Evolutionary conservation across 2,329 filamentous ascomycete genomes (phyloP).

Genomic region (Beauveria pseudobassiana): DNA sequence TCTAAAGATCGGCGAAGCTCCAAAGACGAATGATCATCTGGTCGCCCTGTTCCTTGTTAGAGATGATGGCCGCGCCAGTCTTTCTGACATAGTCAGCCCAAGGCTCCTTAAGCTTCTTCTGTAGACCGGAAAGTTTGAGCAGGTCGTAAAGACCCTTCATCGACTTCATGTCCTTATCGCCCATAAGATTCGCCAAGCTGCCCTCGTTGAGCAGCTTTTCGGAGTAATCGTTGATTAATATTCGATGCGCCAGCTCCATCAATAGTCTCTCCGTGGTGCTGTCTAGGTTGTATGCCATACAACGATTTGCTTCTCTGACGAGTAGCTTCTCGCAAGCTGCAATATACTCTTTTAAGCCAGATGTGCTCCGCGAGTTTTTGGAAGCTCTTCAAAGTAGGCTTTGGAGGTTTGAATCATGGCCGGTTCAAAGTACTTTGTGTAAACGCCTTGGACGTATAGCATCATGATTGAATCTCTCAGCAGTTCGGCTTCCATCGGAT

Average conservation of each 20-base stretch:
- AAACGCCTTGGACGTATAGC: slow-evolving; percentile 78
- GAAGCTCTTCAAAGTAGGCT: slow-evolving; percentile 61
- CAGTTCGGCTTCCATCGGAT: slow-evolving; percentile 53
- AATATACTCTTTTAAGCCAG: slow-evolving; percentile 69
- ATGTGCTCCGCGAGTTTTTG: slow-evolving; percentile 56
- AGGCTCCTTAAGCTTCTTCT: slow-evolving; percentile 59
- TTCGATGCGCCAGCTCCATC: slow-evolving; percentile 63
- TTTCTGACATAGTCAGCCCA: slow-evolving; percentile 75
- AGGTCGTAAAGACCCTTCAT: slow-evolving; percentile 73
- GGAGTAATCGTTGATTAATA: slow-evolving; percentile 63
- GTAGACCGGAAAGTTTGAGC: slow-evolving; percentile 63
- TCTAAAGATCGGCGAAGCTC: slow-evolving; percentile 76
- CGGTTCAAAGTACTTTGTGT: slow-evolving; percentile 72
- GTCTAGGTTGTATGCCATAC: slow-evolving; percentile 75
- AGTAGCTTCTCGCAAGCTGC: slow-evolving; percentile 61
- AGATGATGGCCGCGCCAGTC: slow-evolving; percentile 70
- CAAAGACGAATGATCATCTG: slow-evolving; percentile 83
- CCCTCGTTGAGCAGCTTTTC: slow-evolving; percentile 56
- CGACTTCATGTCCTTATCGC: slow-evolving; percentile 59
- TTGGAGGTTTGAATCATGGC: slow-evolving; percentile 61
- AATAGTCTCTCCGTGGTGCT: slow-evolving; percentile 73
- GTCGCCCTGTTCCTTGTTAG: slow-evolving; percentile 68
- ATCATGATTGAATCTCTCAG: slow-evolving; percentile 72
- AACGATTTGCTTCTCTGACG: slow-evolving; percentile 63
- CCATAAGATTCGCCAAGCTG: slow-evolving; percentile 66